Evolutionary conservation across 352 stramenopile species (phyloP).

Genomic region (Globisporangium solare): DNA sequence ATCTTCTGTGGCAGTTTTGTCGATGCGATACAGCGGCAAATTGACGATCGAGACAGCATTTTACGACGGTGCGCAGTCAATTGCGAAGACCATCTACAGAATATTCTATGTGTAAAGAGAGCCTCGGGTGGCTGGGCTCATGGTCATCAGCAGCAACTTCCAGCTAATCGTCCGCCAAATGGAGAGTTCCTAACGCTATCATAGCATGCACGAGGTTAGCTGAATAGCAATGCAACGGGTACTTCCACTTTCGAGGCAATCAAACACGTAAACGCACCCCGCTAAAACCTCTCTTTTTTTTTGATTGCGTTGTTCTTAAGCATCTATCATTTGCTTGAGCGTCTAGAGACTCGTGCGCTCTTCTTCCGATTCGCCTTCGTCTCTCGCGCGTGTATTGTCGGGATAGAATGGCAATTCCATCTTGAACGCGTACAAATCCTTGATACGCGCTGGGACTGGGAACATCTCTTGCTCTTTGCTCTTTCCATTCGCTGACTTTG

Average conservation of each 20-base stretch:
- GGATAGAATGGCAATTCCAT: slow-evolving; percentile 46
- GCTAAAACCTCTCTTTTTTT: slow-evolving; percentile 1
- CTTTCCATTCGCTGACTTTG: slow-evolving; percentile 28
- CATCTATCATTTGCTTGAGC: not conserved
- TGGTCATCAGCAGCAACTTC: too few relatives aligned
- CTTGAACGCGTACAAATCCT: slow-evolving; percentile 68
- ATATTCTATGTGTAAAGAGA: slow-evolving; percentile 88
- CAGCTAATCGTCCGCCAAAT: too few relatives aligned
- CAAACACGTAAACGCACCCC: not conserved
- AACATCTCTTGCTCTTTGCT: slow-evolving; percentile 17
- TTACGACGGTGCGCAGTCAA: slow-evolving; percentile 86
- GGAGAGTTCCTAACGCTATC: too few relatives aligned
- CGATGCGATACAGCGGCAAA: slow-evolving; percentile 55
- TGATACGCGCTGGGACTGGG: slow-evolving; percentile 29
- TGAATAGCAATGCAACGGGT: too few relatives aligned
- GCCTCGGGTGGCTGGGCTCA: too few relatives aligned
- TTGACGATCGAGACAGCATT: slow-evolving; percentile 95
- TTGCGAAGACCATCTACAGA: slow-evolving; percentile 91
- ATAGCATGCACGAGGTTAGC: too few relatives aligned
- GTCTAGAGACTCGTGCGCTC: slow-evolving; percentile 14
- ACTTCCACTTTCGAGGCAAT: too few relatives aligned
- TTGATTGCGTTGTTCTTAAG: not conserved
- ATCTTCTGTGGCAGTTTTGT: not conserved
- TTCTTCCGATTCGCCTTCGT: slow-evolving; percentile 3
- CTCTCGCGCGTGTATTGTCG: slow-evolving; percentile 29